These are phyloP conservation scores for Radiomyces spectabilis DNA, from an alignment of 192 early-diverging fungal species.

Conservation along the genomic window DNA sequence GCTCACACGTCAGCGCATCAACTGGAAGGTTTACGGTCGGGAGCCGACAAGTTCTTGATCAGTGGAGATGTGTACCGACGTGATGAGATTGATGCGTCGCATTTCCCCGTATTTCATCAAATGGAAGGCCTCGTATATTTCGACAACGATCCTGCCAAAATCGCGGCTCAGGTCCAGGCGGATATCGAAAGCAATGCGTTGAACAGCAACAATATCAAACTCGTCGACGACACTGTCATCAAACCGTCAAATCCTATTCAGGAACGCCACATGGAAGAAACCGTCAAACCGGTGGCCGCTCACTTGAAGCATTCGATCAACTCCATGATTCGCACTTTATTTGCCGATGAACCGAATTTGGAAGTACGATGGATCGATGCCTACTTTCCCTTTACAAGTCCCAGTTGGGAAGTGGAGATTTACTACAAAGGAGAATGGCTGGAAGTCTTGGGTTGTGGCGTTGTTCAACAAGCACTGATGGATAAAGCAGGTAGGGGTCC, in stretches of 20 bases:
- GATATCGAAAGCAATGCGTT: slow-evolving; percentile 14
- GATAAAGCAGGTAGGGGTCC: slow-evolving; percentile 52
- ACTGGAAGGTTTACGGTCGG: slow-evolving; percentile 59
- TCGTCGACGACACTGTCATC: slow-evolving; percentile 45
- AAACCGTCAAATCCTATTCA: slow-evolving; percentile 69
- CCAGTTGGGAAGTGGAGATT: slow-evolving; percentile 97
- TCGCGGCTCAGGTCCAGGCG: slow-evolving; percentile 20
- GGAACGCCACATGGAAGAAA: slow-evolving; percentile 51
- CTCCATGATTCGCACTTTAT: slow-evolving; percentile 66
- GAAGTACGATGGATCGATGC: slow-evolving; percentile 93
- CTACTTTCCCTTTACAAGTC: slow-evolving; percentile 93
- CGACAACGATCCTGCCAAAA: slow-evolving; percentile 24
- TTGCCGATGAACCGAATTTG: slow-evolving; percentile 54
- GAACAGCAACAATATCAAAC: slow-evolving; percentile 15
- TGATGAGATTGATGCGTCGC: slow-evolving; percentile 92
- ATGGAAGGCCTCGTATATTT: slow-evolving; percentile 90
- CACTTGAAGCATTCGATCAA: slow-evolving; percentile 83
- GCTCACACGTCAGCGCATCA: slow-evolving; percentile 97
- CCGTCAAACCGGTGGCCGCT: slow-evolving; percentile 46
- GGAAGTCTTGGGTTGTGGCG: slow-evolving; percentile 89
- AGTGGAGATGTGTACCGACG: slow-evolving; percentile 96
- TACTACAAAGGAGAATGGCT: slow-evolving; percentile 90
- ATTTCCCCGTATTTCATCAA: slow-evolving; percentile 98
- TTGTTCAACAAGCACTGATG: slow-evolving; percentile 82
- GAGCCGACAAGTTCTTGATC: slow-evolving; percentile 68